Evolutionary conservation across 148 eudicot species (phyloP).

Genomic region (Vaccinium macrocarpon): DNA sequence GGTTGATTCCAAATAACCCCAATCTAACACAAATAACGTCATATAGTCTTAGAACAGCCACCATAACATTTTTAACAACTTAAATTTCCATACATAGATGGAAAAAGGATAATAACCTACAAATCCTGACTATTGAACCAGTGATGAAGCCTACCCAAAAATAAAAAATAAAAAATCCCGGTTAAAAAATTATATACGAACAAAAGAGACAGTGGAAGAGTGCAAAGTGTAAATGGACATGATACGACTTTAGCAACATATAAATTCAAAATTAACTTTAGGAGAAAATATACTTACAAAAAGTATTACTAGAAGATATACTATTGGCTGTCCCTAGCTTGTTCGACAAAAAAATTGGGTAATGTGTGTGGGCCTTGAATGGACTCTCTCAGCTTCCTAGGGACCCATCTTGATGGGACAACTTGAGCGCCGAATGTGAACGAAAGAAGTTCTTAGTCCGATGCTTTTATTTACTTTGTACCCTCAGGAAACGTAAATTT

Average conservation of each 20-base stretch:
- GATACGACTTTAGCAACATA: neutral
- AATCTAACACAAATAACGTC: neutral
- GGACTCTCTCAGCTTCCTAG: neutral
- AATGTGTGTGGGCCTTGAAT: neutral
- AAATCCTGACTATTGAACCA: neutral
- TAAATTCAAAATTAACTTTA: neutral
- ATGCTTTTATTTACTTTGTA: neutral
- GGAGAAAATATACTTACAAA: neutral
- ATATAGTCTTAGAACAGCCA: neutral
- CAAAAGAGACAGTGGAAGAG: neutral
- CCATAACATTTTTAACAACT: neutral
- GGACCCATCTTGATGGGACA: neutral
- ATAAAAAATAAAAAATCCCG: neutral
- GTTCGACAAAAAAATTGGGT: neutral
- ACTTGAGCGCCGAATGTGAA: neutral
- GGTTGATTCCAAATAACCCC: neutral
- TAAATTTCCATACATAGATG: neutral
- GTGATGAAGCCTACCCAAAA: neutral
- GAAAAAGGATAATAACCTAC: neutral
- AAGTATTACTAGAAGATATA: neutral
- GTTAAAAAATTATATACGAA: neutral
- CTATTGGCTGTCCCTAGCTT: neutral
- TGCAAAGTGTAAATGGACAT: neutral
- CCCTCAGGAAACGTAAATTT: neutral
- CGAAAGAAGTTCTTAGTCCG: neutral